Evolutionary conservation across 2,329 filamentous ascomycete genomes (phyloP).

Genomic region (Monosporascus sp.): DNA sequence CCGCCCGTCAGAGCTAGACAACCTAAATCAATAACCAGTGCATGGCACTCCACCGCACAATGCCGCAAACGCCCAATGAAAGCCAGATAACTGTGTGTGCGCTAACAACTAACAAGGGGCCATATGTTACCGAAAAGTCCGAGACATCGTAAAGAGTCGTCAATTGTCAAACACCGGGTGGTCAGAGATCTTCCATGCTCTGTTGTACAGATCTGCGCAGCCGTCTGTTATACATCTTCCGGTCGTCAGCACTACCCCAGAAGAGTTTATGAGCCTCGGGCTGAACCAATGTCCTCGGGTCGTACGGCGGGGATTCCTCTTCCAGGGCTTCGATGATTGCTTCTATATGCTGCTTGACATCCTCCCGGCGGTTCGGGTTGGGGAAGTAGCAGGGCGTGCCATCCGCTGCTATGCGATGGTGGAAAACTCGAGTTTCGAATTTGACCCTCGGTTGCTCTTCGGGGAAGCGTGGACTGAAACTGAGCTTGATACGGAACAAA

Average conservation of each 20-base stretch:
- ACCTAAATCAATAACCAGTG: too few species aligned
- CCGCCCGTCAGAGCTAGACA: too few species aligned
- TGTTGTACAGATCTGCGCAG: constrained; percentile 72
- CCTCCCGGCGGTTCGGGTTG: constrained; percentile 56
- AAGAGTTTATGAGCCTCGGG: constrained; percentile 80
- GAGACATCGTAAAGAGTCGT: constrained; percentile 1
- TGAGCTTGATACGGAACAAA: constrained; percentile 74
- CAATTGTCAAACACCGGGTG: neutral
- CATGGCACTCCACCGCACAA: too few species aligned
- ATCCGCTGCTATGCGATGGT: constrained; percentile 76
- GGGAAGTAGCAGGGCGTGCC: constrained; percentile 81
- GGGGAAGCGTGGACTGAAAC: constrained; percentile 80
- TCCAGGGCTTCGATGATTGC: constrained; percentile 79
- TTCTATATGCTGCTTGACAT: constrained; percentile 77
- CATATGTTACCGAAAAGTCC: neutral
- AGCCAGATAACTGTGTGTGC: too few species aligned
- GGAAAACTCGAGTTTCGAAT: constrained; percentile 78
- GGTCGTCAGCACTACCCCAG: constrained; percentile 76
- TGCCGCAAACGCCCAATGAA: too few species aligned
- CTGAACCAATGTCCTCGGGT: constrained; percentile 82
- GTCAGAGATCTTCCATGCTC: constrained; percentile 53
- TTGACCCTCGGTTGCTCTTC: constrained; percentile 80
- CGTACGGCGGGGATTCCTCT: constrained; percentile 81
- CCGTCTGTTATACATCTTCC: constrained; percentile 77
- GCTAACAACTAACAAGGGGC: neutral